Conservation (phyloP, 164 flowering plant genomes). For the Liriodendron chinense region DNA sequence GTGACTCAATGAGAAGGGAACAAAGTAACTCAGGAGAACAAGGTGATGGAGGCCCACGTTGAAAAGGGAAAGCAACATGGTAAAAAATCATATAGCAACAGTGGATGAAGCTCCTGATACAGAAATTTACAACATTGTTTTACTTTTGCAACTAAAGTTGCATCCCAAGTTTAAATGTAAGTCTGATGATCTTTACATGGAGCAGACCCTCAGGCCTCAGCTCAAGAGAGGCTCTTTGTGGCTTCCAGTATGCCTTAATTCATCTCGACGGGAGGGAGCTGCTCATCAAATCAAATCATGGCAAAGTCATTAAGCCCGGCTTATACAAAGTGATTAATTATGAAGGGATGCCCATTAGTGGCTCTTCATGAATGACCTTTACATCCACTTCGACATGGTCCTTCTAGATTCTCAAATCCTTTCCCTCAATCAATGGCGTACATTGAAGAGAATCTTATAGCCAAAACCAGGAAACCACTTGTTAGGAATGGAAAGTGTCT, state of each 20-base stretch:
- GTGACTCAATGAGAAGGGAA: neutral
- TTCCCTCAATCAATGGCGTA: conserved; percentile 40
- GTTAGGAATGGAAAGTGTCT: conserved; percentile 35
- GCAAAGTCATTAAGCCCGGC: conserved; percentile 53
- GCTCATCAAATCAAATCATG: conserved; percentile 51
- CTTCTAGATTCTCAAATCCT: conserved; percentile 54
- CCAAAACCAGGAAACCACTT: conserved; percentile 24
- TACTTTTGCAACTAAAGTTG: conserved; percentile 48
- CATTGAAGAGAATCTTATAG: conserved; percentile 40
- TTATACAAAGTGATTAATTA: conserved; percentile 60
- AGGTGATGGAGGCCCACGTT: conserved; percentile 61
- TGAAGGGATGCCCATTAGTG: conserved; percentile 72
- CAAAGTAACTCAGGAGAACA: conserved; percentile 55
- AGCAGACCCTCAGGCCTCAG: conserved; percentile 37
- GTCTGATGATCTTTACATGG: conserved; percentile 42
- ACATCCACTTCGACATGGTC: conserved; percentile 52
- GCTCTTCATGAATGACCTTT: conserved; percentile 63
- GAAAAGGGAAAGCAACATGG: conserved; percentile 77
- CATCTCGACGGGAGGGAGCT: conserved; percentile 59
- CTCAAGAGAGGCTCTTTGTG: conserved; percentile 55
- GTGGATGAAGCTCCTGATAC: conserved; percentile 74
- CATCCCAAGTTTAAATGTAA: conserved; percentile 52
- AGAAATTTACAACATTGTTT: conserved; percentile 47
- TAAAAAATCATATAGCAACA: conserved; percentile 48
- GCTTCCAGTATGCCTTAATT: conserved; percentile 48